Evolutionary conservation across 2,329 filamentous ascomycete genomes (phyloP), one percentile per base, ranked within the genome.

Genomic region (Geosmithia flava): DNA sequence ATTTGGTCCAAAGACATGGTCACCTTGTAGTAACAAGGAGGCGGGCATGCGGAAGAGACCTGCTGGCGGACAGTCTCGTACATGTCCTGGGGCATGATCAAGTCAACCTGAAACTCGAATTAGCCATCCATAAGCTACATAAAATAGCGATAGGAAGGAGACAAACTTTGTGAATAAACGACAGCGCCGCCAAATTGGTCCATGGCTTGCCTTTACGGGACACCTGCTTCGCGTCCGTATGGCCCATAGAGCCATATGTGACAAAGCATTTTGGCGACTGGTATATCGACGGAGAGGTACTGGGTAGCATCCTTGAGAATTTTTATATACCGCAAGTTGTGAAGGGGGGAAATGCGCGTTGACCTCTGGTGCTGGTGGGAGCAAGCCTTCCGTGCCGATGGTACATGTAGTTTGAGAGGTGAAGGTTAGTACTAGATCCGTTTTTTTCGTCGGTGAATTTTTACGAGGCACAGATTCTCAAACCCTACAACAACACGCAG

Each of bases 161-260:
- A 51, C 59, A 48, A 61, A 82, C 83, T 56, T 80, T 84, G 59
- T 91, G 83, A 20, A 83, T 70, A 59, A 85, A 88, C 39, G 74
- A 72, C 47, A 85, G 80, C 2, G 71, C 67, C 20, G 76, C 63
- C 52, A 95, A 75, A 1, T 79, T 72, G 1, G 78, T 74, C 72
- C 91, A 95, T 3, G 88, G 90, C 55, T 85, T 81, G 57, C 80
- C 83, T 59, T 85, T 90, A 6, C 69, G 71, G 2, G 88, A 83
- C 29, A 78, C 74, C 57, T 88, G 83, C 49, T 76, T 74, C 6
- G 80, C 73, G 61, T 95, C 80, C 43, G 91, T 69, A 65, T 87
- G 83, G 29, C 72, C 69, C 62, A 91, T 77, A 13, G 71, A 70
- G 41, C 80, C 80, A 57, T 86, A 78, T 1, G 83, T 85, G 53